phyloP scores from a whole-genome alignment of 345 rosid species.

The Citrus trifoliata region DNA sequence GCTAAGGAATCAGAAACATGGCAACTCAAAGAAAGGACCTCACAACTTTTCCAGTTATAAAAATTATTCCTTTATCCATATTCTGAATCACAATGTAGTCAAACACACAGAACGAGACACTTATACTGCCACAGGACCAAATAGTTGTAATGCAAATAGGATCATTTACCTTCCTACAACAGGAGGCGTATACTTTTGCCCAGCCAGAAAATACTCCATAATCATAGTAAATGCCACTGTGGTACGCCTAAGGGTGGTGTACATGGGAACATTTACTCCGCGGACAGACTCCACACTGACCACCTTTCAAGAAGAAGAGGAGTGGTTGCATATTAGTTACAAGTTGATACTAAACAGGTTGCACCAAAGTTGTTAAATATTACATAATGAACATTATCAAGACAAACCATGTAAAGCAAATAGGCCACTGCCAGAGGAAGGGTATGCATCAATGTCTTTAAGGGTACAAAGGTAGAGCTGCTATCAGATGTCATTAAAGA shows the following conservation, averaged over 20 bases:
- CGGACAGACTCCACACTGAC: constrained; percentile 91
- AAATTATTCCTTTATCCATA: not conserved
- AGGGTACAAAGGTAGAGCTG: constrained; percentile 50
- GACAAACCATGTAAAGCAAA: constrained; percentile 87
- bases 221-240: constrained; percentile 94
- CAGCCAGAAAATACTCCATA: constrained; percentile 75
- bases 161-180: constrained; percentile 72
- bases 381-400: constrained; percentile 5
- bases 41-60: constrained; percentile 2
- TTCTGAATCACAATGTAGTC: not conserved
- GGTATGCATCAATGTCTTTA: constrained; percentile 65
- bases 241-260: constrained; percentile 95
- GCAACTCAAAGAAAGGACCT: constrained; percentile 12
- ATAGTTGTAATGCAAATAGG: constrained; percentile 2
- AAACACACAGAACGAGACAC: constrained; percentile 1
- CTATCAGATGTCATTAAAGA: constrained; percentile 46
- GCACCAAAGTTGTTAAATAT: not conserved
- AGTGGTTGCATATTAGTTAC: constrained; percentile 8
- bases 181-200: constrained; percentile 71
- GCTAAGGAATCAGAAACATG: constrained; percentile 33
- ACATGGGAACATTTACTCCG: constrained; percentile 99
- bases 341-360: not conserved
- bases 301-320: constrained; percentile 58
- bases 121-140: not conserved
- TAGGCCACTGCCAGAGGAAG: constrained; percentile 75